Percentiles rank a stretch among this genome's conserved stretches.
phyloP scores from a whole-genome alignment of 2,329 filamentous ascomycete genomes.

The Colletotrichum salicis region DNA sequence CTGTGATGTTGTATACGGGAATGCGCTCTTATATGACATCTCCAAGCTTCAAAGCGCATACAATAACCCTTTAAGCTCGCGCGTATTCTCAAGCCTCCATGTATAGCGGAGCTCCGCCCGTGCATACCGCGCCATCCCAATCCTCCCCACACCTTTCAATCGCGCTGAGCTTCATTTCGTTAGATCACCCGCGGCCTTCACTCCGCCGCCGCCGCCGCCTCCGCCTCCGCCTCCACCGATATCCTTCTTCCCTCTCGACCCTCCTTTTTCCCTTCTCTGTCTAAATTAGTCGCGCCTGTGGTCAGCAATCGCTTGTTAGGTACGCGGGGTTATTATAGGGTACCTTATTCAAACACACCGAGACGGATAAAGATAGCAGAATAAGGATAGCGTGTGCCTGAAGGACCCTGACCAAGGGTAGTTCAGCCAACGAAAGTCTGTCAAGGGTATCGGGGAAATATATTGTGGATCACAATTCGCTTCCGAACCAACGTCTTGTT shows the following conservation, averaged over 20 bases:
- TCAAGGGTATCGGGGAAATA: not conserved
- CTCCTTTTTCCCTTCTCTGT: too few relatives aligned
- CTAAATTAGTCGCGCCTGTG: not conserved
- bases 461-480: not conserved
- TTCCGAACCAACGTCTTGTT: not conserved
- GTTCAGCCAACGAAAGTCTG: not conserved
- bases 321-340: not conserved
- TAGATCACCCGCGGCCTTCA: slow-evolving; percentile 3
- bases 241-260: too few relatives aligned
- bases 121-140: not conserved
- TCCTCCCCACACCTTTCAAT: not conserved
- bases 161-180: not conserved
- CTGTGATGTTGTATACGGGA: not conserved
- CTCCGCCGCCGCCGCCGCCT: slow-evolving; percentile 24
- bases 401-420: not conserved
- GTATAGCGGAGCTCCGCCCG: slow-evolving; percentile 23
- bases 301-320: not conserved
- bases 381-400: not conserved
- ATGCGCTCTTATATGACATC: slow-evolving; percentile 4
- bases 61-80: not conserved
- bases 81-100: not conserved
- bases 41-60: not conserved
- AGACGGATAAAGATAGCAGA: not conserved
- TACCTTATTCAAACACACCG: not conserved
- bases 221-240: not conserved